Base-by-base conservation (phyloP, 495 filamentous ascomycete species). In the Xeromyces bisporus region DNA sequence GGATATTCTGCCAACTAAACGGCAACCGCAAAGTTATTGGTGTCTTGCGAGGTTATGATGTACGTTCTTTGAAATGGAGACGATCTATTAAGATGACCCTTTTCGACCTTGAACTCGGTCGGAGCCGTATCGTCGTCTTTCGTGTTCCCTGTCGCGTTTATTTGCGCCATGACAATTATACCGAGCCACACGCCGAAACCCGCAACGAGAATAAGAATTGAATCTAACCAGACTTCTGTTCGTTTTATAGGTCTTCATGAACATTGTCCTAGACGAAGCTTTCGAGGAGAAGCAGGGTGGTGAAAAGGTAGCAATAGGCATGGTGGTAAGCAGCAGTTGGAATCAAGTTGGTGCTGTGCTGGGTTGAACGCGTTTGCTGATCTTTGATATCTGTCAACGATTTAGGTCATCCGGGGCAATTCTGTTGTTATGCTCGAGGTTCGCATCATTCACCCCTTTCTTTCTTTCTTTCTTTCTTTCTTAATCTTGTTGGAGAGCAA, bases 181-280 rank as follows among this genome's bases (percentile, higher is more conserved):
- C n/a, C n/a, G n/a, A n/a, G n/a, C n/a, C n/a, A n/a, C n/a, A n/a
- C n/a, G n/a, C n/a, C n/a, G n/a, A n/a, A n/a, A n/a, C n/a, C n/a
- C n/a, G n/a, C n/a, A n/a, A n/a, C n/a, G n/a, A n/a, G n/a, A n/a
- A n/a, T n/a, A n/a, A n/a, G n/a, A n/a, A n/a, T n/a, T n/a, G n/a
- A n/a, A n/a, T n/a, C n/a, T n/a, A n/a, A n/a, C n/a, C n/a, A n/a
- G n/a, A 29, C 18, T 31, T 14, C 29, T 18, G 20, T 15, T 38
- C 29, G 12, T 25, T 21, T 11, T 17, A 7, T 51, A 97, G 89
- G 85, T 94, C 32, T 97, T 96, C 66, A 70, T 97, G 46, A 97
- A 97, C 56, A 85, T 97, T 46, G 87, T 96, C 15, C 71, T 97
- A 9, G 91, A 97, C 50, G 89, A 96, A 42, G 87, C 89, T n/a